Conservation (phyloP, 257 asterid species). For the Ligustrum vulgare region DNA sequence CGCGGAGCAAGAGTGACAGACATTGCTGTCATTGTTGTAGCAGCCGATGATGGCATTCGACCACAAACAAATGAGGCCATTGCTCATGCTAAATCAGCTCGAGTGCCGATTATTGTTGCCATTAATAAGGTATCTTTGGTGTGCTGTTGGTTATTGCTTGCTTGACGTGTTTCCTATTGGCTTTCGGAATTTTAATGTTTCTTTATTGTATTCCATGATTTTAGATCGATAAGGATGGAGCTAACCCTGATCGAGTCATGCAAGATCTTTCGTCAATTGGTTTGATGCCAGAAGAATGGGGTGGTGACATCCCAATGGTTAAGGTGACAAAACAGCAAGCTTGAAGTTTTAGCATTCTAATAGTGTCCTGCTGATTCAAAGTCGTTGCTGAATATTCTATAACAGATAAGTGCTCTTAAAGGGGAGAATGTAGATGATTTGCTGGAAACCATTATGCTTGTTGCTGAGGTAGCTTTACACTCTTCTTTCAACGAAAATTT, state of each 20-base stretch:
- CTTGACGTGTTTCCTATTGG: constrained; percentile 15
- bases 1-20: constrained; percentile 99
- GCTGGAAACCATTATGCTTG: constrained; percentile 95
- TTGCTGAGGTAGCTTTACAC: constrained; percentile 76
- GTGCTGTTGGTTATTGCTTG: constrained; percentile 10
- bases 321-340: constrained; percentile 50
- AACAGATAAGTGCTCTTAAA: constrained; percentile 94
- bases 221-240: constrained; percentile 89
- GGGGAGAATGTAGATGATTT: constrained; percentile 91
- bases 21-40: constrained; percentile 92
- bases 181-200: constrained; percentile 20
- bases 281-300: constrained; percentile 98
- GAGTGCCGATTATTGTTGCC: constrained; percentile 85
- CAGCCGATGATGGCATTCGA: constrained; percentile 96
- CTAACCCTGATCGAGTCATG: constrained; percentile 85
- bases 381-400: constrained; percentile 21
- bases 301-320: constrained; percentile 89
- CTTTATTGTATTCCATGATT: constrained; percentile 23
- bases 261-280: constrained; percentile 86
- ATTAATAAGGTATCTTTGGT: constrained; percentile 68
- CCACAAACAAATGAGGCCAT: constrained; percentile 98
- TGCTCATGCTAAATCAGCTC: constrained; percentile 97
- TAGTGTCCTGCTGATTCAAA: constrained; percentile 30
- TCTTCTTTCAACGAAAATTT: constrained; percentile 8
- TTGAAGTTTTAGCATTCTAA: constrained; percentile 13